Evolutionary conservation across 345 rosid species (phyloP), one percentile per base, ranked within the genome.

Genomic region (Pugionium dolabratum): DNA sequence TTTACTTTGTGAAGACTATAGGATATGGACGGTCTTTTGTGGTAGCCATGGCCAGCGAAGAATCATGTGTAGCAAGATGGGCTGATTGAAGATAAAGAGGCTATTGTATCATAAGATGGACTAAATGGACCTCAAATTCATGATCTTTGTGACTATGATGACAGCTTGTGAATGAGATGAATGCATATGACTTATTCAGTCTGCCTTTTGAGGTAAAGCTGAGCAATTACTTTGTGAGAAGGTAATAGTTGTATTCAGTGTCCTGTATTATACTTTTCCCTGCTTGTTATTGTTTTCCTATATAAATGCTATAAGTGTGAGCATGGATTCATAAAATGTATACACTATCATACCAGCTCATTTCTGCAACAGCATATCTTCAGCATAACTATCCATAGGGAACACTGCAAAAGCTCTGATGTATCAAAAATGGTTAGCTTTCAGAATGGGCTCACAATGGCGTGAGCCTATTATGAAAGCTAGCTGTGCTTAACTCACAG

Each of bases 141-240:
- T 18, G 18, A 18, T 18, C 18, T 18, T 18, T 18, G 18, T 18
- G 18, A 81, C 56, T 79, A 65, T 67, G 85, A 75, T 5, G 39
- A 69, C 41, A 72, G 78, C 50, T 80, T 82, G 72, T 46, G 86
- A 56, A 60, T 83, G 59, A 85, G 90, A 89, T 60, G 89, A 85
- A 71, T 75, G 66, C 72, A 67, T 80, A 63, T 80, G 79, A 75
- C 86, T 86, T 45, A 69, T 82, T 71, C 70, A 31, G 32, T 62
- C 78, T 45, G 90, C 87, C 40, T 85, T 89, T 70, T 84, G 84
- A 11, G 73, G 75, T 49, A 84, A 83, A 67, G 82, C 78, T 69
- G 79, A 63, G 55, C 70, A 54, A 55, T 89, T 82, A 77, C 78
- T 74, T 76, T 64, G 51, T 54, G 89, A 83, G 32, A 89, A 89